Conservation (phyloP, 2,329 filamentous ascomycete species). For the Purpureocillium takamizusanense region DNA sequence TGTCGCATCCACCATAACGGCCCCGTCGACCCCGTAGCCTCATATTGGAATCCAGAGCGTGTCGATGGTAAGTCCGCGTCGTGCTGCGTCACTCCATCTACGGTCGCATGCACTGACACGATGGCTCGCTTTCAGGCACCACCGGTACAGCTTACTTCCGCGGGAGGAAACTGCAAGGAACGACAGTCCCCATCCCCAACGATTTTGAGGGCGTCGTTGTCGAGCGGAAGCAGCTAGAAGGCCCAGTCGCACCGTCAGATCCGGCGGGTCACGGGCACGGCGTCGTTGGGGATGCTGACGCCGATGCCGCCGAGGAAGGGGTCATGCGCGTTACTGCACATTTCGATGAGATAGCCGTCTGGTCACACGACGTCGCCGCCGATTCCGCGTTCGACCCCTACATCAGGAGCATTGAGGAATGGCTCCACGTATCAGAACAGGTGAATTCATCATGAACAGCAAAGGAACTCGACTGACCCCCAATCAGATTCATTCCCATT, state of each 20-base stretch:
- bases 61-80: slow-evolving; percentile 29
- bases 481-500: slow-evolving; percentile 10
- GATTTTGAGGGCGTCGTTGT: slow-evolving; percentile 60
- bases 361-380: slow-evolving; percentile 66
- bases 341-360: slow-evolving; percentile 73
- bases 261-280: slow-evolving; percentile 1
- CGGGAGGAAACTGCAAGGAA: slow-evolving; percentile 69
- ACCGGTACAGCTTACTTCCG: slow-evolving; percentile 60
- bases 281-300: slow-evolving; percentile 23
- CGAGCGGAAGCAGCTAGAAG: slow-evolving; percentile 25
- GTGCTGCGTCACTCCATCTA: background rate
- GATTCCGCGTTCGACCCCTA: slow-evolving; percentile 59
- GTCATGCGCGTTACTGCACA: slow-evolving; percentile 50
- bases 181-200: slow-evolving; percentile 55
- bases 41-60: slow-evolving; percentile 61
- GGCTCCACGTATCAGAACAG: slow-evolving; percentile 63
- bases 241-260: slow-evolving; percentile 20
- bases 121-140: slow-evolving; percentile 29
- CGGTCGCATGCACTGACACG: background rate
- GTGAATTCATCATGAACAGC: slow-evolving; percentile 29
- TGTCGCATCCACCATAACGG: slow-evolving; percentile 76
- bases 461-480: background rate
- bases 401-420: slow-evolving; percentile 68
- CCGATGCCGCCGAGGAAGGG: too few species aligned
- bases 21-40: slow-evolving; percentile 49